Conservation (phyloP, 2,329 filamentous ascomycete species). For the Xylariaceae sp. region DNA sequence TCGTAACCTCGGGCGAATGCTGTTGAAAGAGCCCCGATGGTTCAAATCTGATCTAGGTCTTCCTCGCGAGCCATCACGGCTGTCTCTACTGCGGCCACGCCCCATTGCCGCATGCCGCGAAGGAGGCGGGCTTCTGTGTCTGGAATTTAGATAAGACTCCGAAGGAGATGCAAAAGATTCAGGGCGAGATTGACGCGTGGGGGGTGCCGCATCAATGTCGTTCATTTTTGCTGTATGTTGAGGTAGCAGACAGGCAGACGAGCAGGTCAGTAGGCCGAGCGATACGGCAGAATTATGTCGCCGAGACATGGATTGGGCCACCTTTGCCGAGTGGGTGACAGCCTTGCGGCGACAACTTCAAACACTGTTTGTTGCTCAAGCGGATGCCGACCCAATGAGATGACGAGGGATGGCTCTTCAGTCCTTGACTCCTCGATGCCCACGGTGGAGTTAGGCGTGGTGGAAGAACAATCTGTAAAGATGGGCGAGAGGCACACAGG, state of each 20-base stretch:
- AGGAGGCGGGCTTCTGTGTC: constrained; percentile 15
- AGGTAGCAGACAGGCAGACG: constrained; percentile 1
- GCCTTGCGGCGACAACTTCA: constrained; percentile 22
- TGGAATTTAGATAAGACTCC: constrained; percentile 16
- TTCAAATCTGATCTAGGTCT: constrained; percentile 33
- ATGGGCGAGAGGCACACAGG: too few species aligned
- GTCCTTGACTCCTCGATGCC: too few species aligned
- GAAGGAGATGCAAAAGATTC: constrained; percentile 7
- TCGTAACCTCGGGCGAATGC: constrained; percentile 21
- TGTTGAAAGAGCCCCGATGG: constrained; percentile 21
- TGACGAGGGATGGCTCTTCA: too few species aligned
- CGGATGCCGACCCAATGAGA: too few species aligned
- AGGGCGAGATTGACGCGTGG: constrained; percentile 21
- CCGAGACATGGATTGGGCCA: constrained; percentile 32
- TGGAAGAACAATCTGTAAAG: too few species aligned
- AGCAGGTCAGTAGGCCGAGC: constrained; percentile 8
- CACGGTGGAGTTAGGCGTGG: too few species aligned
- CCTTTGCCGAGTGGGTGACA: constrained; percentile 25
- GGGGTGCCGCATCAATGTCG: constrained; percentile 24
- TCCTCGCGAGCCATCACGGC: constrained; percentile 34
- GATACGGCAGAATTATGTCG: constrained; percentile 29
- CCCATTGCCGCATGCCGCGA: constrained; percentile 41
- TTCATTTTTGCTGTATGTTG: constrained; percentile 22
- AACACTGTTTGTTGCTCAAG: neutral
- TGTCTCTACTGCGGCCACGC: constrained; percentile 38